Base-by-base conservation (phyloP, 768 basidiomycete species). In the Mycena alexandri region DNA sequence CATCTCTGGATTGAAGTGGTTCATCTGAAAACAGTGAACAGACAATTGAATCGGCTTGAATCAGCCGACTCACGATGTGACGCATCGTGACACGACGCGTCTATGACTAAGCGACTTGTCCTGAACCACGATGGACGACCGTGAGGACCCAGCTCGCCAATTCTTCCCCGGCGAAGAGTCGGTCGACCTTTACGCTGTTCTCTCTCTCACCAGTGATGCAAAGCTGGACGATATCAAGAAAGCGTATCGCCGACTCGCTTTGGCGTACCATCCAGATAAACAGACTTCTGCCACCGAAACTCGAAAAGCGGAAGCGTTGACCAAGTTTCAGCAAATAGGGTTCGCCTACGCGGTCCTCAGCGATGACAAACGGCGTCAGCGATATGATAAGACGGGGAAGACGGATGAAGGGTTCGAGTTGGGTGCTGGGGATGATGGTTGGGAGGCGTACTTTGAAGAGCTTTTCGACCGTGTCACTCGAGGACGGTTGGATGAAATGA, bases 361-460 rank as follows among this genome's bases (percentile, higher is more conserved):
- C 60, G 96, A 99, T 71, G 89, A 89, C 65, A 89, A 87, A 74
- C 80, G 90, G 70, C 87, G 90, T 75, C 83, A 87, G 74, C 83
- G 89, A 66, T 99, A 98, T 71, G 96, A 99, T 73, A 79, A 78
- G 61, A 97, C 93, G 0, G 98, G 98, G 19, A 87, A 87, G 71
- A 98, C 96, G 11, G 89, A 90, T 69, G 96, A 98, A 73, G 87
- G 86, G 12, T 85, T 92, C 48, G 89, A 90, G 54, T 75, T 92
- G 44, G 89, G 82, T 24, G 86, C 87, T 8, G 93, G 89, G 12
- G 93, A 92, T 65, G 93, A 90, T 67, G 94, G 95, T 1, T 99
- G 98, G 98, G 94, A 95, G 74, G 88, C 93, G 8, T 99, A 99
- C 79, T 99, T 99, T 73, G 92, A 92, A 76, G 90, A 90, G 63